Evolutionary conservation across 768 basidiomycete genomes (phyloP).

Genomic region (Mycena polygramma): DNA sequence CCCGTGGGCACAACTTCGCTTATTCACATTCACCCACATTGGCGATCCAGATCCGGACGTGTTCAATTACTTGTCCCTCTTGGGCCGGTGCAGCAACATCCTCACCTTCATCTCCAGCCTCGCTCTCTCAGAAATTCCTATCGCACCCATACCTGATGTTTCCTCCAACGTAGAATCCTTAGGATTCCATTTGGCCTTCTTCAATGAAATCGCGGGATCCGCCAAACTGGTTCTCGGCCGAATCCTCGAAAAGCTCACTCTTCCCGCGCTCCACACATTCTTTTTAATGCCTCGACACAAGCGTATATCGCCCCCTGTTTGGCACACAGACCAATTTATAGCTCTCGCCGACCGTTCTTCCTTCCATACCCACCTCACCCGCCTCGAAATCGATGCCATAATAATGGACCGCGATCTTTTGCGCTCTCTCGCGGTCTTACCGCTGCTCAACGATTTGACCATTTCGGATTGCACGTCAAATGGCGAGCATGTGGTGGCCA

Average conservation of each 20-base stretch:
- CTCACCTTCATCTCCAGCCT: not conserved
- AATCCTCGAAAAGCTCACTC: not conserved
- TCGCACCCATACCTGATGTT: not conserved
- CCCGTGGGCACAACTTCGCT: not conserved
- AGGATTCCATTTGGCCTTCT: too few relatives aligned
- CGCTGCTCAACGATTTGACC: not conserved
- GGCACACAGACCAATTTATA: not conserved
- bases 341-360: not conserved
- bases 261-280: not conserved
- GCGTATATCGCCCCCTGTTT: not conserved
- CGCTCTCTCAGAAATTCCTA: not conserved
- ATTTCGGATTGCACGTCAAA: not conserved
- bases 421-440: not conserved
- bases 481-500: not conserved
- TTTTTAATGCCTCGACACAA: too few relatives aligned
- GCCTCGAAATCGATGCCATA: not conserved
- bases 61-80: not conserved
- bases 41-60: not conserved
- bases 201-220: too few relatives aligned
- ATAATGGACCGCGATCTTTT: not conserved
- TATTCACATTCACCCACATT: not conserved
- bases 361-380: not conserved
- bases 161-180: not conserved
- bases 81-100: not conserved
- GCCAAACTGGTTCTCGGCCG: too few relatives aligned